These are phyloP conservation scores for Diplodia seriata DNA, from an alignment of 2,329 filamentous ascomycete genomes.

Conservation along the genomic window DNA sequence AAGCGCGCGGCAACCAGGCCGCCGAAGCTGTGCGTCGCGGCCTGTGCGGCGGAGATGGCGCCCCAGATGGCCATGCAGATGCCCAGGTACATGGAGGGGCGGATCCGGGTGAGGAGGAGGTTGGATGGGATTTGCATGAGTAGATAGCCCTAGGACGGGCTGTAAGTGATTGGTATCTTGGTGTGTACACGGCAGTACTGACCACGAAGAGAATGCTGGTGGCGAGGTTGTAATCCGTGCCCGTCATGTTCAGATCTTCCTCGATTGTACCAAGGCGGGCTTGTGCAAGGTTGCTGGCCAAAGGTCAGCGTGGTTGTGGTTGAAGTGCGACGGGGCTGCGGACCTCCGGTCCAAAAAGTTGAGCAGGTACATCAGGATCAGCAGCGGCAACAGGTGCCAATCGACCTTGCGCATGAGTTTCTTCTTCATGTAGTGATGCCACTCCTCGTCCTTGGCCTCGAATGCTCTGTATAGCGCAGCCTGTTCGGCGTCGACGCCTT, in stretches of 20 bases:
- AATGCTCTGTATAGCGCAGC: conserved; percentile 21
- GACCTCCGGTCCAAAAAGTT: conserved; percentile 40
- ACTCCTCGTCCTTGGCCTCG: conserved; percentile 25
- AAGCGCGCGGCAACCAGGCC: conserved; percentile 57
- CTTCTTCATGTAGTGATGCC: conserved; percentile 40
- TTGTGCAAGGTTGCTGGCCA: conserved; percentile 74
- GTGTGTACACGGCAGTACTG: not conserved
- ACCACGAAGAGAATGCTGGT: conserved; percentile 66
- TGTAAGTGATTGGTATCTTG: not conserved
- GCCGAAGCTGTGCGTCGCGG: conserved; percentile 53
- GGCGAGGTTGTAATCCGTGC: conserved; percentile 66
- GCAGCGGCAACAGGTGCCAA: conserved; percentile 40
- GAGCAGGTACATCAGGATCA: conserved; percentile 42
- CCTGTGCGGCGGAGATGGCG: conserved; percentile 54
- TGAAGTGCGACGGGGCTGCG: not conserved
- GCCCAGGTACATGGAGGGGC: conserved; percentile 62
- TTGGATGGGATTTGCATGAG: conserved; percentile 69
- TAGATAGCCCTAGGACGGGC: conserved; percentile 55
- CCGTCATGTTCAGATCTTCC: conserved; percentile 40
- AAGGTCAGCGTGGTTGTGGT: not conserved
- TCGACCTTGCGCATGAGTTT: conserved; percentile 44
- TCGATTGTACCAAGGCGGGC: conserved; percentile 54
- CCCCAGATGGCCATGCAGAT: conserved; percentile 55
- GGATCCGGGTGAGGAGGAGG: conserved; percentile 61
- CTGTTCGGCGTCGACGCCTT: conserved; percentile 24